Base-by-base conservation (phyloP, 495 filamentous ascomycete genomes). In the Astrothelium macrocarpum region DNA sequence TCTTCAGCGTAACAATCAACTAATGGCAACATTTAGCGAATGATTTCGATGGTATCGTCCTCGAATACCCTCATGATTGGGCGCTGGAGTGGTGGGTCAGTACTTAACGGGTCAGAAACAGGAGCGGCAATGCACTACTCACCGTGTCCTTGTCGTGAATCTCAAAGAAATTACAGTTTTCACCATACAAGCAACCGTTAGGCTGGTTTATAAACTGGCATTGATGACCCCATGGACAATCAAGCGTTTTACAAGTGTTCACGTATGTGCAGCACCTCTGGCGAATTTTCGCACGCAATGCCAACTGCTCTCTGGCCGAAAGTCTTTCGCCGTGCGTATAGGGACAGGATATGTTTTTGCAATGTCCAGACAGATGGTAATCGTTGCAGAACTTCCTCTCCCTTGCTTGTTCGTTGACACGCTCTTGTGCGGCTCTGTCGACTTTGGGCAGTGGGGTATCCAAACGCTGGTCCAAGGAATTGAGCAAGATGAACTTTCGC, bases 291-390 rank as follows among this genome's bases (percentile, higher is more conserved):
- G 71, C 67, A 20, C 69, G 65, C 31, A 77, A 59, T 14, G 73
- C 71, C n/a, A 71, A 62, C 32, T 62, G 61, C 64, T 76, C 75
- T 29, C 61, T 67, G 1, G 60, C 53, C 1, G 62, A 61, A 12
- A 77, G 60, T 7, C 66, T 63, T n/a, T 68, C 66, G 14, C 65
- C 75, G 53, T 77, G 75, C 14, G 60, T 49, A 65, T 74, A 75
- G 23, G 64, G 62, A 64, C 75, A 77, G 59, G 68, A 67, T 18
- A 65, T 56, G 2, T 20, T 49, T 26, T 59, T 18, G 62, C 75
- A 77, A 29, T 67, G 64, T 20, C 75, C 74, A n/a, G 28, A 65
- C 0, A 77, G 65, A 66, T 76, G 74, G 61, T 69, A 73, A 58
- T 71, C 64, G 62, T 77, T 77, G 64, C 75, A 77, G 45, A 69